Evolutionary conservation across 2,329 filamentous ascomycete genomes (phyloP).

Genomic region (Aureobasidium subglaciale): DNA sequence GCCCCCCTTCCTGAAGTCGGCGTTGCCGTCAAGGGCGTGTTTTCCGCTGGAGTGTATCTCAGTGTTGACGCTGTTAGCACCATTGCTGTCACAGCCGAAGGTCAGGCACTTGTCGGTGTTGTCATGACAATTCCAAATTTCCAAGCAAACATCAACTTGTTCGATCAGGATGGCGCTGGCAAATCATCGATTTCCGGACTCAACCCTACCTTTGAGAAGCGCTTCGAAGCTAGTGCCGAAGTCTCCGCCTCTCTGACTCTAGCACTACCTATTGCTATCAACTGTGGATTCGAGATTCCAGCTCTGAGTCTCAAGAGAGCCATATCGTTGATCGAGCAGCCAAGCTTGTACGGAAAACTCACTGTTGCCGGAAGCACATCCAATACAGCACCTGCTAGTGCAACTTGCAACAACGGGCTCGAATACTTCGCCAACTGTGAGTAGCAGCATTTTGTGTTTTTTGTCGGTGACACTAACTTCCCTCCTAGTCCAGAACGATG

Average conservation of each 20-base stretch:
- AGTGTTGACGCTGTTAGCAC: constrained; percentile 4
- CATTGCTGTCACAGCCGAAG: background rate
- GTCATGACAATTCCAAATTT: constrained; percentile 12
- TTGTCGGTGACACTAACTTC: background rate
- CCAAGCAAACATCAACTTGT: constrained; percentile 1
- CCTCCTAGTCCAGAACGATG: constrained; percentile 1
- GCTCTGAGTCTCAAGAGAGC: background rate
- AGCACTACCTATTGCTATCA: constrained; percentile 1
- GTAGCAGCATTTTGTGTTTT: too few relatives aligned
- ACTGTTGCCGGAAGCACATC: constrained; percentile 1
- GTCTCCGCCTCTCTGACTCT: background rate
- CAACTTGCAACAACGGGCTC: constrained; percentile 7
- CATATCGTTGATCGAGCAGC: constrained; percentile 1
- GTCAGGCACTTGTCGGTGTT: constrained; percentile 2
- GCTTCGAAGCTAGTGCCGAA: constrained; percentile 5
- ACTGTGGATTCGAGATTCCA: constrained; percentile 1
- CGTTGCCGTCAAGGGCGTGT: background rate
- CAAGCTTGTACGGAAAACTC: constrained; percentile 4
- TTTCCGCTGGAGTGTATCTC: background rate
- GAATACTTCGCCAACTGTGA: constrained; percentile 9
- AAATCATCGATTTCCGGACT: background rate
- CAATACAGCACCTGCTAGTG: background rate
- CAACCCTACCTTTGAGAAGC: background rate
- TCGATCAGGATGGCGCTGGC: background rate
- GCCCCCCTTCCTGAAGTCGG: constrained; percentile 5